Evolutionary conservation across 495 filamentous ascomycete species (phyloP).

Genomic region (Oleoguttula mirabilis): DNA sequence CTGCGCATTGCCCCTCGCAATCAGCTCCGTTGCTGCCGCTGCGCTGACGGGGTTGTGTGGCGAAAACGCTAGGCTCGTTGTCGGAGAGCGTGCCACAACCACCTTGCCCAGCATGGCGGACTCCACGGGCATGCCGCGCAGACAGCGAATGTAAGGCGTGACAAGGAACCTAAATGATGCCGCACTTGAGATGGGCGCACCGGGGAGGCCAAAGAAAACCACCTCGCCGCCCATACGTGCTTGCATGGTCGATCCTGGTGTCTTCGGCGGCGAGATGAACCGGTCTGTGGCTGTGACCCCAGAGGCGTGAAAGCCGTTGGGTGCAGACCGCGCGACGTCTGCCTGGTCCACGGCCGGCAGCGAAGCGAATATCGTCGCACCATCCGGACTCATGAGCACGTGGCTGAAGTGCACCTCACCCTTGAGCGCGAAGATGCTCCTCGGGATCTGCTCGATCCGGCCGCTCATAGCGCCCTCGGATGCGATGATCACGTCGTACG

Average conservation of each 20-base stretch:
- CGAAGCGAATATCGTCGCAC: neutral
- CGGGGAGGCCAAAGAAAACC: conserved; percentile 7
- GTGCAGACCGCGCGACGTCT: neutral
- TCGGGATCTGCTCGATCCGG: neutral
- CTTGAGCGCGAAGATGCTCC: neutral
- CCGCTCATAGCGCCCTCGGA: neutral
- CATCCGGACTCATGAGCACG: conserved; percentile 4
- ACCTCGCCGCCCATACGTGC: neutral
- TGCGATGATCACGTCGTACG: conserved; percentile 3
- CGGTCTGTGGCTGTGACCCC: no score
- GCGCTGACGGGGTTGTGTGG: neutral
- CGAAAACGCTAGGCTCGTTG: neutral
- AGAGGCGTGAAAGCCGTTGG: no score
- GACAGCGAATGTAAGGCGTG: conserved; percentile 5
- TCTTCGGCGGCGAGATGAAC: no score
- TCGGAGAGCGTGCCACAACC: no score
- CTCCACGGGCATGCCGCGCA: conserved; percentile 8
- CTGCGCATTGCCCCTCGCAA: neutral
- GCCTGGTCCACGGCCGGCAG: neutral
- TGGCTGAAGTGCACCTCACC: neutral
- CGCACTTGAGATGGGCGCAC: conserved; percentile 5
- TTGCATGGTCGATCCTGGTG: no score
- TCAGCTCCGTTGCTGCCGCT: neutral
- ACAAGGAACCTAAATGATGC: conserved; percentile 11
- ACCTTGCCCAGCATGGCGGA: neutral